phyloP scores from a whole-genome alignment of 2,329 filamentous ascomycete genomes.

The Penicillium olsonii region DNA sequence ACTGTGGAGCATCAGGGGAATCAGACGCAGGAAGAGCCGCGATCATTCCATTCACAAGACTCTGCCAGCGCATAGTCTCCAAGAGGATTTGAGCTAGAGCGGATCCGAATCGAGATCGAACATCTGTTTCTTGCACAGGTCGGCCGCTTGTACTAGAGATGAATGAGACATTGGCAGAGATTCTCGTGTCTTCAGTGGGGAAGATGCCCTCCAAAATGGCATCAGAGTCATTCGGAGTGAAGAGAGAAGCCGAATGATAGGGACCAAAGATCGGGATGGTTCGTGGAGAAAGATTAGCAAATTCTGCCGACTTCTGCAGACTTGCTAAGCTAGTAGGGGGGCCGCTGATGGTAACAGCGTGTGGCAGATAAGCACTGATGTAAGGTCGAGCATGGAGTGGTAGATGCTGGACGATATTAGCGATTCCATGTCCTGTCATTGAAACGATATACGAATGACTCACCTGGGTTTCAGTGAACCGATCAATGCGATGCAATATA shows the following conservation, averaged over 20 bases:
- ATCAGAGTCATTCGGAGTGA: background rate
- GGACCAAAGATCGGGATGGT: background rate
- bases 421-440: background rate
- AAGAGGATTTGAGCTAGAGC: background rate
- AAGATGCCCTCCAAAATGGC: background rate
- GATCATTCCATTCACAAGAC: background rate
- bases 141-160: background rate
- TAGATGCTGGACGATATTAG: background rate
- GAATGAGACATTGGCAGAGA: background rate
- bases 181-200: background rate
- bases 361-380: background rate
- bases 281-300: background rate
- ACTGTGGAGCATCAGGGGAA: background rate
- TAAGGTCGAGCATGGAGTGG: background rate
- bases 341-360: background rate
- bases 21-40: background rate
- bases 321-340: background rate
- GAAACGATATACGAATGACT: no score
- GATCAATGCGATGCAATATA: background rate
- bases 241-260: background rate
- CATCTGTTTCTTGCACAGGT: background rate
- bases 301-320: background rate
- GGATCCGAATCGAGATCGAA: background rate
- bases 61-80: background rate
- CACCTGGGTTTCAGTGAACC: background rate